Evolutionary conservation across 352 stramenopile species (phyloP).

Genomic region (Phytophthora aleatoria): DNA sequence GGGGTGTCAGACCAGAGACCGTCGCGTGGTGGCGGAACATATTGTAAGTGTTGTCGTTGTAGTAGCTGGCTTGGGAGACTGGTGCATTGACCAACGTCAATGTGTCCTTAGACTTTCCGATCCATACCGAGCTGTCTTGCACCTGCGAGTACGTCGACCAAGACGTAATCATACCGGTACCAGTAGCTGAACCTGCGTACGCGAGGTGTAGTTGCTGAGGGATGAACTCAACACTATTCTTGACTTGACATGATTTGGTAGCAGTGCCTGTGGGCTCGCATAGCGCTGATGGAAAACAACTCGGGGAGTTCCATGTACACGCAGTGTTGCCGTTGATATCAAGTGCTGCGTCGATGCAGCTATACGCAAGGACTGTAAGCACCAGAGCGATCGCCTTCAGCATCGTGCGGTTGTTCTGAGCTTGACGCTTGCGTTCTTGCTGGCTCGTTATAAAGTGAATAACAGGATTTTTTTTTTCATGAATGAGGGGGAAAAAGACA

Average conservation of each 20-base stretch:
- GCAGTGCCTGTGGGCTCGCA: background rate
- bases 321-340: background rate
- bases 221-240: background rate
- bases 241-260: background rate
- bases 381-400: slow-evolving; percentile 1
- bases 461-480: background rate
- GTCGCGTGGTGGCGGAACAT: slow-evolving; percentile 2
- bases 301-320: background rate
- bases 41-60: slow-evolving; percentile 1
- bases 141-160: slow-evolving; percentile 1
- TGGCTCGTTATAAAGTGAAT: slow-evolving; percentile 3
- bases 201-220: background rate
- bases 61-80: background rate
- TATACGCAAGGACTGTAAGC: background rate
- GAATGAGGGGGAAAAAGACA: background rate
- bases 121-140: background rate
- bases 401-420: background rate
- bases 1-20: background rate
- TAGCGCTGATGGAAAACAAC: background rate
- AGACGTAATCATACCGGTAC: background rate
- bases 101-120: background rate
- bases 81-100: background rate
- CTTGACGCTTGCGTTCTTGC: background rate
- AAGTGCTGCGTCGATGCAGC: background rate
- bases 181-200: background rate